Evolutionary conservation across 2,329 filamentous ascomycete species (phyloP), one percentile per base, ranked within the genome.

Genomic region (Shiraia sp.): DNA sequence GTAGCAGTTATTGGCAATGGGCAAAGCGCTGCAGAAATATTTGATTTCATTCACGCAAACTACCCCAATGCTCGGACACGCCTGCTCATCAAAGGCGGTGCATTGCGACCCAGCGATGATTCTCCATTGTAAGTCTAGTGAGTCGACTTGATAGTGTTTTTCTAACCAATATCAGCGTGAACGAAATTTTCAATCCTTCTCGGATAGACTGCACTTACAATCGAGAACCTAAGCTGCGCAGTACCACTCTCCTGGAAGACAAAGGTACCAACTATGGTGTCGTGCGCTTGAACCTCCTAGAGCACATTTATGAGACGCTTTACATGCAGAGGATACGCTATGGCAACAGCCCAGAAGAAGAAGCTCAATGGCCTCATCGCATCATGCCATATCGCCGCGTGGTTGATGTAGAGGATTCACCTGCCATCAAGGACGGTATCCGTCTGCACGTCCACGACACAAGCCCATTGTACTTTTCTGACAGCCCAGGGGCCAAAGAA

Each of bases 1-100:
- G 84, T 97, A 37, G 91, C 89, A 7, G 87, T 97, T 9, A 77
- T 97, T 28, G 92, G 92, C 7, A 88, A 84, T 32, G 92, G 93
- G 1, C 92, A 99, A 74, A 95, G 88, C 66, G 90, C 90, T 2
- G 92, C 92, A 8, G 92, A 99, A 75, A 95, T 96, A 60, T 96
- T 95, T 75, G 87, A 89, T 73, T 91, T 95, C 69, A 74, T 97
- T 35, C 87, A 92, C 60, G 79, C 76, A 27, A 76, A 88, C 32
- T 96, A 95, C 66, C 90, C 90, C 27, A 90, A 92, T 65, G 83
- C 87, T 19, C 79, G 81, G 57, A 91, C 90, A 0, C 81, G 77
- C 25, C 72, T 99, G 42, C 75, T 96, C 45, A 92, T 96, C 77
- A 85, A 89, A 55, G 85, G 86, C 29, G 82, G 90, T 50, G 90